A percentile compares a stretch with the other conserved stretches of the same genome.
Evolutionary conservation across 2,329 filamentous ascomycete species (phyloP).

Genomic region (Eurotiales sp.): DNA sequence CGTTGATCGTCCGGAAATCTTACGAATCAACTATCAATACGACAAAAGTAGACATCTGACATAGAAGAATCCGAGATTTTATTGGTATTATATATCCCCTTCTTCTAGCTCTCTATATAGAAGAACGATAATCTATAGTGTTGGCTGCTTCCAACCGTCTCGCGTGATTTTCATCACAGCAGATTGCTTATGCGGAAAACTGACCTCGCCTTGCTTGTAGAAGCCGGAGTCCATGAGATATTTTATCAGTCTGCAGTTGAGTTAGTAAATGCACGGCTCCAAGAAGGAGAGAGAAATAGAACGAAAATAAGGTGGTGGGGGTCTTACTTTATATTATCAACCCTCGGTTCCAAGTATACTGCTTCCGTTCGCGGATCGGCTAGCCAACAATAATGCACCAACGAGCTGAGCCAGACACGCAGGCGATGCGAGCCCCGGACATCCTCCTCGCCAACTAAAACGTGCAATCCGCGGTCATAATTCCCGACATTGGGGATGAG

Average conservation of each 20-base stretch:
- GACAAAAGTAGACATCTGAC: too few species aligned
- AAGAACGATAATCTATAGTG: too few species aligned
- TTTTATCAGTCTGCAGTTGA: slow-evolving; percentile 55
- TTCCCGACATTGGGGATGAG: slow-evolving; percentile 66
- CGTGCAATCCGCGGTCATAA: slow-evolving; percentile 84
- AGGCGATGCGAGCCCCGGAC: slow-evolving; percentile 76
- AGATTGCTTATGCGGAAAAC: slow-evolving; percentile 88
- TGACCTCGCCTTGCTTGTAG: slow-evolving; percentile 78
- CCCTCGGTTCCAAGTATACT: slow-evolving; percentile 80
- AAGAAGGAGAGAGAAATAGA: background rate
- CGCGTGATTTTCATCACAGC: slow-evolving; percentile 77
- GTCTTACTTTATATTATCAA: slow-evolving; percentile 80
- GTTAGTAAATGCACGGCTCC: slow-evolving; percentile 15
- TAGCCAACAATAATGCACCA: slow-evolving; percentile 82
- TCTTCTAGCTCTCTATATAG: too few species aligned
- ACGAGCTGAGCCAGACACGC: slow-evolving; percentile 72
- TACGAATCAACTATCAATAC: too few species aligned
- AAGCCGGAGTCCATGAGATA: slow-evolving; percentile 76
- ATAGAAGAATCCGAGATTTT: too few species aligned
- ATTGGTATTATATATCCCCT: too few species aligned
- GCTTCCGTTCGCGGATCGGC: slow-evolving; percentile 76
- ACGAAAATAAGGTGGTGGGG: slow-evolving; percentile 28
- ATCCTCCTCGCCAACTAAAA: slow-evolving; percentile 87
- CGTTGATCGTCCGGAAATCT: too few species aligned
- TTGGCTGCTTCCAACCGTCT: slow-evolving; percentile 74